Evolutionary conservation across 2,329 filamentous ascomycete genomes (phyloP).

Genomic region (Xylariaceae sp.): DNA sequence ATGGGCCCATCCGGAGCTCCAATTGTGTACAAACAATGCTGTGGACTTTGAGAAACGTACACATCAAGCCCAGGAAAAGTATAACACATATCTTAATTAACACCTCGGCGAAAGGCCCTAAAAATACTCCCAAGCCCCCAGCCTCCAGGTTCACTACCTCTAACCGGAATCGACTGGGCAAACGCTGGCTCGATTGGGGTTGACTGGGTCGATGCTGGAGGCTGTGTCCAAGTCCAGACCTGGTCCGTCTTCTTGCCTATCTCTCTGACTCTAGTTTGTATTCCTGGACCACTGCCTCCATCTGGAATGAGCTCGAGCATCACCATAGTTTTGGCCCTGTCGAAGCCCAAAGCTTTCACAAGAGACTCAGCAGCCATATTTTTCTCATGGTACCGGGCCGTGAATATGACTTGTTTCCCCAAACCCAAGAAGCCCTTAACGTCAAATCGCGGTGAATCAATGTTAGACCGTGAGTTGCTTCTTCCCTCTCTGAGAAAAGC

Average conservation of each 20-base stretch:
- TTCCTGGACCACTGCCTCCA: background rate
- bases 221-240: background rate
- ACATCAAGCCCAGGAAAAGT: no score
- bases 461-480: background rate
- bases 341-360: background rate
- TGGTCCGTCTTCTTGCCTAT: background rate
- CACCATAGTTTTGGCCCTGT: background rate
- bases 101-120: background rate
- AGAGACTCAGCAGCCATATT: background rate
- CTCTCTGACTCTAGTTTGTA: background rate
- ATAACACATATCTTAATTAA: background rate
- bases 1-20: no score
- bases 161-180: background rate
- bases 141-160: background rate
- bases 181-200: background rate
- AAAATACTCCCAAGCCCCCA: background rate
- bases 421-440: background rate
- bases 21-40: no score
- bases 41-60: no score
- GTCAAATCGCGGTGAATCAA: background rate
- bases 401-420: background rate
- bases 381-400: background rate
- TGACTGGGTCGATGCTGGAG: background rate
- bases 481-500: background rate
- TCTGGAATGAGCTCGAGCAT: background rate